Percentiles rank a stretch among this genome's conserved stretches.
phyloP scores from a whole-genome alignment of 2,329 filamentous ascomycete species.

The Pyricularia sp. region DNA sequence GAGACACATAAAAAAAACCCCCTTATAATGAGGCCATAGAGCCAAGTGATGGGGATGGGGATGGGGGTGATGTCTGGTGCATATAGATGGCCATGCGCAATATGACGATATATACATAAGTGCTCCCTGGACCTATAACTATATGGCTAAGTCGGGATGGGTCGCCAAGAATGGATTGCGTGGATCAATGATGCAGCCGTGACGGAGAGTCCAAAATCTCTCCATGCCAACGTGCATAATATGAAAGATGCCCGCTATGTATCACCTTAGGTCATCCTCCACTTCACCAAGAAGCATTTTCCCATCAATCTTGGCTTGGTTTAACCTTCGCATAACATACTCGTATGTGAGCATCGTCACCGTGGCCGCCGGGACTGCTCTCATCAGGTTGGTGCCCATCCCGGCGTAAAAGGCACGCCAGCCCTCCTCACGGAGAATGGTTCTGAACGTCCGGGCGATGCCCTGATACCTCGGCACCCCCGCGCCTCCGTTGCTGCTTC shows the following conservation, averaged over 20 bases:
- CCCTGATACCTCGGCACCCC: constrained; percentile 58
- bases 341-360: constrained; percentile 98
- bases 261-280: neutral
- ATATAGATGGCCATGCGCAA: neutral
- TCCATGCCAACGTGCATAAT: neutral
- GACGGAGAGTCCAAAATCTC: neutral
- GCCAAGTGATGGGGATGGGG: neutral
- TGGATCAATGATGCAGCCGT: neutral
- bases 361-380: constrained; percentile 88
- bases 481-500: constrained; percentile 11
- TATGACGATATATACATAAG: neutral
- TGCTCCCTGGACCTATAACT: neutral
- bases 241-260: neutral
- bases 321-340: constrained; percentile 52
- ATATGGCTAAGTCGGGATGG: neutral
- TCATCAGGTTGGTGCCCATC: constrained; percentile 95
- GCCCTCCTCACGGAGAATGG: constrained; percentile 82
- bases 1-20: neutral
- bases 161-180: no score
- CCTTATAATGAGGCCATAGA: neutral
- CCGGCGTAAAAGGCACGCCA: constrained; percentile 96
- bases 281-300: neutral
- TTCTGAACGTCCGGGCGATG: constrained; percentile 70
- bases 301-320: constrained; percentile 19
- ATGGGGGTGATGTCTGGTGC: neutral